Percentiles rank a stretch among this genome's conserved stretches.
Evolutionary conservation across 352 stramenopile species (phyloP).

Genomic region (Plasmopara viticola): DNA sequence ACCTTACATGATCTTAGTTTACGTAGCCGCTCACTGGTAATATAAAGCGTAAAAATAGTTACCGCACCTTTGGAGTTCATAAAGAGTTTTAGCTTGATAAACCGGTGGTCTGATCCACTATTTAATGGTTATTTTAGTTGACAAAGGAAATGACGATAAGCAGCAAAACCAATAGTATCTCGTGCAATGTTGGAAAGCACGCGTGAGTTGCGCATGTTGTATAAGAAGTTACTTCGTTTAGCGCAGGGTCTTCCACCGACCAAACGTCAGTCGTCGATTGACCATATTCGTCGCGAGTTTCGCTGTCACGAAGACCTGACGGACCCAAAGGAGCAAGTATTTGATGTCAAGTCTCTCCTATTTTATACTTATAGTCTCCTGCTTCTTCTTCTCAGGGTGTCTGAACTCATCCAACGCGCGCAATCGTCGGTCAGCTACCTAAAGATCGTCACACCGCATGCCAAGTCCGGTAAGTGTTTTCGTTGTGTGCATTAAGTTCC

Average conservation of each 20-base stretch:
- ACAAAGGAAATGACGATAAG: no score
- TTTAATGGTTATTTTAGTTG: no score
- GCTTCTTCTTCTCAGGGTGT: constrained; percentile 32
- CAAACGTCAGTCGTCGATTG: constrained; percentile 58
- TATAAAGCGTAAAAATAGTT: no score
- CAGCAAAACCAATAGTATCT: no score
- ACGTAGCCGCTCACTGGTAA: no score
- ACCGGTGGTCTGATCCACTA: no score
- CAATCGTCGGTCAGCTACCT: constrained; percentile 80
- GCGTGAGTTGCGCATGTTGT: constrained; percentile 58
- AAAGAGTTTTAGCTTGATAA: no score
- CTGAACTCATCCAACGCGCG: constrained; percentile 60
- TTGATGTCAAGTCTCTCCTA: neutral
- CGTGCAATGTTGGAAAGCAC: constrained; percentile 19
- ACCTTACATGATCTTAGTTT: no score
- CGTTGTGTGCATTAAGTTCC: neutral
- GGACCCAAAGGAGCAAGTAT: constrained; percentile 44
- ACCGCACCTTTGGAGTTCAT: no score
- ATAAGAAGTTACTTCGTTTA: constrained; percentile 80
- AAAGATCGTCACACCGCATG: constrained; percentile 80
- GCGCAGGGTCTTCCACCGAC: constrained; percentile 64
- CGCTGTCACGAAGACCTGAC: constrained; percentile 47
- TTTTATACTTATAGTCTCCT: constrained; percentile 2
- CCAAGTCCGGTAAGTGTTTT: constrained; percentile 33
- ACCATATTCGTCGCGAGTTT: constrained; percentile 76